Evolutionary conservation across 108 stramenopile genomes (phyloP).

Genomic region (Conticribra guillardii): DNA sequence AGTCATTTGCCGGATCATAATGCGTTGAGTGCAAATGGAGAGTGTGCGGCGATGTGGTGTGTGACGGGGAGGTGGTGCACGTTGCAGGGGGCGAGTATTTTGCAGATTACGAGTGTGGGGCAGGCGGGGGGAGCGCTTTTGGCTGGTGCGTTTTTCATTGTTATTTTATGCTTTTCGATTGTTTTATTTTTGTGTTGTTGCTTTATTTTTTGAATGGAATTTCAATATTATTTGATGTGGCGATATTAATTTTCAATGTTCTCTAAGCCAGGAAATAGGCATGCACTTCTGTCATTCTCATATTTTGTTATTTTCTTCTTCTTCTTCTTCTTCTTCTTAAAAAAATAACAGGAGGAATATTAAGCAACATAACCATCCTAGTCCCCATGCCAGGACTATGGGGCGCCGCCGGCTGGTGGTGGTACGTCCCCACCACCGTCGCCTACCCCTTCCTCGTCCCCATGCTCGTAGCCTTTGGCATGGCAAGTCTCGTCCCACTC

Average conservation of each 20-base stretch:
- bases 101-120: slow-evolving; percentile 50
- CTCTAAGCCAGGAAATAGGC: too few species aligned
- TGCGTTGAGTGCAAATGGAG: slow-evolving; percentile 49
- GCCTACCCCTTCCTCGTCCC: slow-evolving; percentile 59
- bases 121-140: slow-evolving; percentile 56
- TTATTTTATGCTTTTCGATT: not conserved
- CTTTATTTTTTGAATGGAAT: too few species aligned
- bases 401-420: slow-evolving; percentile 58
- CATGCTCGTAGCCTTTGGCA: slow-evolving; percentile 48
- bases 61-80: slow-evolving; percentile 53
- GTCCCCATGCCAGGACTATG: slow-evolving; percentile 61
- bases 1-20: slow-evolving; percentile 49
- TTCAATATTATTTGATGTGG: too few species aligned
- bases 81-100: slow-evolving; percentile 54
- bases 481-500: slow-evolving; percentile 47
- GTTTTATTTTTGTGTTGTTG: not conserved
- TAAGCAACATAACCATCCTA: slow-evolving; percentile 47
- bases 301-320: too few species aligned
- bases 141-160: slow-evolving; percentile 34
- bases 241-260: too few species aligned
- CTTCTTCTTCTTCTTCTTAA: too few species aligned
- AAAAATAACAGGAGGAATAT: slow-evolving; percentile 34
- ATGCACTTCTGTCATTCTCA: not conserved
- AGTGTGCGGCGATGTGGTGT: slow-evolving; percentile 62
- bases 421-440: slow-evolving; percentile 60